A percentile compares a stretch with the other conserved stretches of the same genome.
Evolutionary conservation across 345 rosid species (phyloP).

Genomic region (Camelina hispida): DNA sequence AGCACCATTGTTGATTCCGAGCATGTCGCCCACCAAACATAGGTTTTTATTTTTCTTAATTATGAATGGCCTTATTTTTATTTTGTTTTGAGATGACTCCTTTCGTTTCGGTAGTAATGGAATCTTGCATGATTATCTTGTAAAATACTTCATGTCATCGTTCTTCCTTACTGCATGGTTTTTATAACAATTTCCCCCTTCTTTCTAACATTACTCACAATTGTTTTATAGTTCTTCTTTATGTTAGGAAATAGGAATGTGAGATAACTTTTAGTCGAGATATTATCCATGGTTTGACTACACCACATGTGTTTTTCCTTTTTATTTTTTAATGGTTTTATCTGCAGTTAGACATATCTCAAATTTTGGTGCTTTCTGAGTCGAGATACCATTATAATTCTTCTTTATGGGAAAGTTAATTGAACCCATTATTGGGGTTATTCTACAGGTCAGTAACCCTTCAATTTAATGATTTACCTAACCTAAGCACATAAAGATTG

Average conservation of each 20-base stretch:
- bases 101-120: not conserved
- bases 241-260: not conserved
- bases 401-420: not conserved
- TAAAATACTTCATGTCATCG: not conserved
- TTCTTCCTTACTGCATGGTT: not conserved
- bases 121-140: not conserved
- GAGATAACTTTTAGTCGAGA: too few species aligned
- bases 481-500: not conserved
- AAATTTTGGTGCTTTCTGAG: conserved; percentile 1
- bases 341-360: not conserved
- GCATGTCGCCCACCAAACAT: not conserved
- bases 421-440: conserved; percentile 1
- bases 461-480: not conserved
- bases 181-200: not conserved
- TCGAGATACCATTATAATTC: not conserved
- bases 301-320: not conserved
- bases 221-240: not conserved
- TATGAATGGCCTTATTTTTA: not conserved
- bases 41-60: too few species aligned
- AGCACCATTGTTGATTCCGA: not conserved
- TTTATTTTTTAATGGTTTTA: not conserved
- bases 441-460: not conserved
- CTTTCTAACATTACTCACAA: not conserved
- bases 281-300: too few species aligned
- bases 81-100: not conserved